Evolutionary conservation across 352 stramenopile species (phyloP).

Genomic region (Blastocystis hominis): DNA sequence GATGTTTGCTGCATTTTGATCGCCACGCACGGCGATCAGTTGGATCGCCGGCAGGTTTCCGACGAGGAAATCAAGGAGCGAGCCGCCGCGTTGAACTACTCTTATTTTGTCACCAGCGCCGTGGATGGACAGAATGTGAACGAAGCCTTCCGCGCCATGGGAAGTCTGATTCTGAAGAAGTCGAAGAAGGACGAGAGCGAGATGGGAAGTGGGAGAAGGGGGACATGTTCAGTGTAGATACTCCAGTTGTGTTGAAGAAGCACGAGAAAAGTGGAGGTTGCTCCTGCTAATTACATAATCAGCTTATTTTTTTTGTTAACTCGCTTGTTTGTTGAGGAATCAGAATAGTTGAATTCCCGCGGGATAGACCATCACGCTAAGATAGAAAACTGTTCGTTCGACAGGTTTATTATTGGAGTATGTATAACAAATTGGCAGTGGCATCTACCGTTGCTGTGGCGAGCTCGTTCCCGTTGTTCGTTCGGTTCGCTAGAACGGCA

Average conservation of each 20-base stretch:
- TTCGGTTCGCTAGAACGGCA: too few species aligned
- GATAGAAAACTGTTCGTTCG: neutral
- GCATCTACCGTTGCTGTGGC: neutral
- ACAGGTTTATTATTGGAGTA: neutral
- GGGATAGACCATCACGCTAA: neutral
- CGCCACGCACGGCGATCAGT: conserved; percentile 20
- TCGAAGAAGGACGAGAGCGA: conserved; percentile 28
- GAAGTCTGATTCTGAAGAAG: conserved; percentile 41
- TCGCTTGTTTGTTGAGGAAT: neutral
- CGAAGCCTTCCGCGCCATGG: conserved; percentile 11
- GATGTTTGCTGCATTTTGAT: conserved; percentile 54
- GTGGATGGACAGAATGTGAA: conserved; percentile 38
- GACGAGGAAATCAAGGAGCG: conserved; percentile 43
- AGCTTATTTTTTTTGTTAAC: neutral
- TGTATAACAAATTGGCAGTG: neutral
- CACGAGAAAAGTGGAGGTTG: conserved; percentile 34
- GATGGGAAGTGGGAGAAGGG: neutral
- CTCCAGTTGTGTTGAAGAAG: neutral
- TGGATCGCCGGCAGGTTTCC: neutral
- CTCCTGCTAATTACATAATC: conserved; percentile 27
- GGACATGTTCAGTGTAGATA: neutral
- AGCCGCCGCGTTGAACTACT: conserved; percentile 15
- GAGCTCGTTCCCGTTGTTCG: too few species aligned
- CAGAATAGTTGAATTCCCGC: neutral
- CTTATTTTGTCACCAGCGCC: conserved; percentile 31